Evolutionary conservation across 768 basidiomycete genomes (phyloP), one percentile per base, ranked within the genome.

Genomic region (Galerina sulciceps): DNA sequence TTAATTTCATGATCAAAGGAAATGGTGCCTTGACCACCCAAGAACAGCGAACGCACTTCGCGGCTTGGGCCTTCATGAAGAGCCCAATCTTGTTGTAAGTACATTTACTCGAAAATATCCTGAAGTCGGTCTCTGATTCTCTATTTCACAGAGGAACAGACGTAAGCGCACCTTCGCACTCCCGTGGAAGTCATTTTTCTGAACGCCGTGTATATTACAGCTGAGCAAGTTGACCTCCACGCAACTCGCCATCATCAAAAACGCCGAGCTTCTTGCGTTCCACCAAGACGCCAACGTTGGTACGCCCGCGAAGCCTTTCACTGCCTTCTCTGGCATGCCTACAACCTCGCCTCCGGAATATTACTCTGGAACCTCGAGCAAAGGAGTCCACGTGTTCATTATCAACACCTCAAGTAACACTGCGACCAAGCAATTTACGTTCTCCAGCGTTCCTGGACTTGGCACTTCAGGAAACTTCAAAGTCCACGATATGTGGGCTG

Each of bases 401-500:
- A 79, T 84, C 66, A 85, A 85, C 67, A 82, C 78, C 6, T 68
- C 73, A 13, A 67, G 70, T n/a, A 66, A 63, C 10, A 71, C 76
- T 0, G 71, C 77, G 1, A 79, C 76, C 2, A 83, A 83, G 71
- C 71, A 71, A 2, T 79, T 85, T 60, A 69, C 71, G 2, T 79
- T 85, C 44, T 76, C 76, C 8, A 76, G 76, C 46, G 77, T 83
- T 10, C 81, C 83, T 15, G 80, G 81, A 0, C 64, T 85, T 9
- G 71, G 70, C 11, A 67, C 71, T 6, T 67, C 72, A 18, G 73
- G 75, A 1, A 74, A 60, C 8, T 79, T 73, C 59, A 73, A 69
- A 53, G 62, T 86, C 14, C 82, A 82, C 55, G 82, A 86, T 59
- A 86, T 85, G 85, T 85, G 84, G 84, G 69, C 75, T 6, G 76